These are phyloP conservation scores for Pseudocercospora musae DNA, from an alignment of 2,329 filamentous ascomycete species.

Conservation along the genomic window DNA sequence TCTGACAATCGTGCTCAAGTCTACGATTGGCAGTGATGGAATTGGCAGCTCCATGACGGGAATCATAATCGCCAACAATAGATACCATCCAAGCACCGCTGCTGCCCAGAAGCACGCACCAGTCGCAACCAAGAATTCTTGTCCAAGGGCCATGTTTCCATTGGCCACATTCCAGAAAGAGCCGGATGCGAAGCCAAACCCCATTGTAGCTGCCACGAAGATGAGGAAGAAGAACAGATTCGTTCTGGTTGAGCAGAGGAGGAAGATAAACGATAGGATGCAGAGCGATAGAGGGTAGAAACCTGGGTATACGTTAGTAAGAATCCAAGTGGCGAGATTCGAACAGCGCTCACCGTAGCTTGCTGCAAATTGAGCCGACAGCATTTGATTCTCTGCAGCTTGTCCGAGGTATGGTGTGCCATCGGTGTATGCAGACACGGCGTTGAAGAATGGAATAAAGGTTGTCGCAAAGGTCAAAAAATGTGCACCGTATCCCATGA, in stretches of 20 bases:
- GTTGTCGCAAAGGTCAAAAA: constrained; percentile 22
- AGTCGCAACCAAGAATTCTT: constrained; percentile 14
- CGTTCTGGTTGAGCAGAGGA: constrained; percentile 21
- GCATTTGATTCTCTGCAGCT: constrained; percentile 10
- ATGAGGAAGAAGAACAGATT: constrained; percentile 26
- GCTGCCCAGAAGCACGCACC: constrained; percentile 22
- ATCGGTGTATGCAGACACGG: constrained; percentile 20
- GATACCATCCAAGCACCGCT: constrained; percentile 23
- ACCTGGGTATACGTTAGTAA: constrained; percentile 7
- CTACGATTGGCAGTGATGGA: constrained; percentile 18
- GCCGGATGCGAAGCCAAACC: constrained; percentile 19
- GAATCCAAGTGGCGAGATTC: not conserved
- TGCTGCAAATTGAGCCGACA: constrained; percentile 17
- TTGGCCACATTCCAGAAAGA: constrained; percentile 14
- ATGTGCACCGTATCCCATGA: constrained; percentile 24
- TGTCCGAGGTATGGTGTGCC: constrained; percentile 19
- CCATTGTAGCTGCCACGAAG: constrained; percentile 25
- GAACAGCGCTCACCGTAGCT: constrained; percentile 17
- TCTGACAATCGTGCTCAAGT: constrained; percentile 19
- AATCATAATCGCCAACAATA: constrained; percentile 21
- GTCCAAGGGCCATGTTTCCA: constrained; percentile 11
- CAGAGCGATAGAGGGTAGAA: constrained; percentile 23
- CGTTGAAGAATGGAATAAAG: constrained; percentile 22
- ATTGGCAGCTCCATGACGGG: constrained; percentile 23
- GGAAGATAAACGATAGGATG: constrained; percentile 29